Conservation (phyloP, 1,139 yeast genomes). For the Hyphopichia khmerensis region DNA sequence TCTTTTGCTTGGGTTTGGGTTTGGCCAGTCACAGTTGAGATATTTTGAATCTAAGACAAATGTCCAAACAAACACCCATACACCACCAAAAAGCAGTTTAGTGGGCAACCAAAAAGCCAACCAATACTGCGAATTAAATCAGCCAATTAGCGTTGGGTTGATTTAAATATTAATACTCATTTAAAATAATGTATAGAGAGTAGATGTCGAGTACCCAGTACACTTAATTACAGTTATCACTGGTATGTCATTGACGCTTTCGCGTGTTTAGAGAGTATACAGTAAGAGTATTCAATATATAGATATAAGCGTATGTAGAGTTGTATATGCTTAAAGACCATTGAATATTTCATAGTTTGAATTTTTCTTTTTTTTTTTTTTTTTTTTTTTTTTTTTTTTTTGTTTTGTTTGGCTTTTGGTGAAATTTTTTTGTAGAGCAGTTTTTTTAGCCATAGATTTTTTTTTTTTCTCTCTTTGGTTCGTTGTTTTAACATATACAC, state of each 20-base stretch:
- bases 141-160: slow-evolving; percentile 3
- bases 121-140: neutral
- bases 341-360: neutral
- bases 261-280: too few relatives aligned
- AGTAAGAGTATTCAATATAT: too few relatives aligned
- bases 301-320: too few relatives aligned
- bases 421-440: neutral
- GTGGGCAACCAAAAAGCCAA: neutral
- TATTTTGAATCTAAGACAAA: neutral
- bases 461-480: too few relatives aligned
- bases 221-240: too few relatives aligned
- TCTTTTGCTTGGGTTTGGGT: neutral
- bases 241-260: too few relatives aligned
- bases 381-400: neutral
- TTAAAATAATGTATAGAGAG: too few relatives aligned
- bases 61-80: neutral
- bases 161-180: slow-evolving; percentile 1
- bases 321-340: too few relatives aligned
- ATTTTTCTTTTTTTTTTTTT: neutral
- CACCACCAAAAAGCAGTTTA: neutral
- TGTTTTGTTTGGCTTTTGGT: neutral
- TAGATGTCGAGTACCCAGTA: too few relatives aligned
- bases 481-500: too few relatives aligned
- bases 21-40: neutral
- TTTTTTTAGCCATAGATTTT: too few relatives aligned